Evolutionary conservation across 768 basidiomycete genomes (phyloP), one percentile per base, ranked within the genome.

Genomic region (Gautieria morchelliformis): DNA sequence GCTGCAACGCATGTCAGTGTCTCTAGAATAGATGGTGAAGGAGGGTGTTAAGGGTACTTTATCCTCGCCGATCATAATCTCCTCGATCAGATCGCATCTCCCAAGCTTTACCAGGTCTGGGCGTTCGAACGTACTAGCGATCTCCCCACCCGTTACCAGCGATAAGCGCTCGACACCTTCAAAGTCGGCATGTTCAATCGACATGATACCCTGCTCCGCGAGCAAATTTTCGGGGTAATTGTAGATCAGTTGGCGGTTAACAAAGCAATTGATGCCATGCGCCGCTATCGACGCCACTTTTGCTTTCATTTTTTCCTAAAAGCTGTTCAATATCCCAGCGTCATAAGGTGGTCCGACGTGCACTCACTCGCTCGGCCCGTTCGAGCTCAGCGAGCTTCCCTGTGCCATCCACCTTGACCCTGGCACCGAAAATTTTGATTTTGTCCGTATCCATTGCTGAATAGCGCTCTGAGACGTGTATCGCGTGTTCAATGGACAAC

Each of bases 361-460:
- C 40, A 70, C 79, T 32, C 63, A 87, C 89, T 65, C 85, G 79
- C 72, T 98, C 96, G 6, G 96, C 96, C 11, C 94, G 86, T 71
- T 99, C 96, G 17, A 99, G 84, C 70, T 99, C 96, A 8, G 96
- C 96, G 7, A 99, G 82, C 74, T 99, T 97, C 53, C 94, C 89
- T 3, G 96, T 95, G 47, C 89, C 79, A 65, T 97, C 95, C 6
- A 98, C 96, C 72, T 93, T 92, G 61, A 98, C 85, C 39, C 93
- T 81, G 0, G 96, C 95, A 44, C 96, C 96, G 60, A 99, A 99
- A 60, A 99, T 87, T 74, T 99, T 99, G 77, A 98, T 96, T 71
- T 99, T 99, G 74, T 99, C 96, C 27, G 96, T 99, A 73, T 99
- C 96, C 96, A 98, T 98, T 3, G 96, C 93, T 94, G 62, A 11